Conservation (phyloP, 306 rosid species). For the Vigna radiata region DNA sequence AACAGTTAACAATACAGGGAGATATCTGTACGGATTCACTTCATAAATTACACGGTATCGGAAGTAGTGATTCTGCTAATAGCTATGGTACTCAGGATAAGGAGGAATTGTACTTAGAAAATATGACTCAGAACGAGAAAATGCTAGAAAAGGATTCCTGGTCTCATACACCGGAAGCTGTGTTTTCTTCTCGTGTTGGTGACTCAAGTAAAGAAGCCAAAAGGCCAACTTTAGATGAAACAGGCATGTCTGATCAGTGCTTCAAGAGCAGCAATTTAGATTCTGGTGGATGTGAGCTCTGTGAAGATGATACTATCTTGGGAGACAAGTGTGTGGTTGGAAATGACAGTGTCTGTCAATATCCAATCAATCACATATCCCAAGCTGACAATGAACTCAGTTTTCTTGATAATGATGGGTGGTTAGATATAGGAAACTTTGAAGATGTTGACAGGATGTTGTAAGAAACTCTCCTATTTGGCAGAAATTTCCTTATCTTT, state of each 20-base stretch:
- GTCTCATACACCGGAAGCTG: conserved; percentile 61
- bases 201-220: conserved; percentile 59
- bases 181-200: conserved; percentile 57
- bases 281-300: conserved; percentile 56
- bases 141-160: conserved; percentile 72
- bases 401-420: conserved; percentile 76
- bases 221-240: conserved; percentile 48
- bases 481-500: conserved; percentile 22
- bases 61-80: conserved; percentile 46
- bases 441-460: conserved; percentile 92
- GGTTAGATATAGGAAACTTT: conserved; percentile 82
- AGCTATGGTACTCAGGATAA: conserved; percentile 45
- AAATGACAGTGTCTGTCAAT: conserved; percentile 56
- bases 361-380: conserved; percentile 59
- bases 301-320: conserved; percentile 59
- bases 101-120: conserved; percentile 47
- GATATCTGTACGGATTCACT: conserved; percentile 53
- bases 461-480: conserved; percentile 39
- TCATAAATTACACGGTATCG: conserved; percentile 45
- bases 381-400: conserved; percentile 72
- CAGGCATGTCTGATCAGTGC: conserved; percentile 54
- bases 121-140: conserved; percentile 47
- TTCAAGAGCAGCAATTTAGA: conserved; percentile 57
- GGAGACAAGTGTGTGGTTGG: conserved; percentile 65
- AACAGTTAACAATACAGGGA: conserved; percentile 45